A percentile compares a stretch with the other conserved stretches of the same genome.
phyloP scores from a whole-genome alignment of 2,329 filamentous ascomycete genomes.

The Scytalidium lignicola region DNA sequence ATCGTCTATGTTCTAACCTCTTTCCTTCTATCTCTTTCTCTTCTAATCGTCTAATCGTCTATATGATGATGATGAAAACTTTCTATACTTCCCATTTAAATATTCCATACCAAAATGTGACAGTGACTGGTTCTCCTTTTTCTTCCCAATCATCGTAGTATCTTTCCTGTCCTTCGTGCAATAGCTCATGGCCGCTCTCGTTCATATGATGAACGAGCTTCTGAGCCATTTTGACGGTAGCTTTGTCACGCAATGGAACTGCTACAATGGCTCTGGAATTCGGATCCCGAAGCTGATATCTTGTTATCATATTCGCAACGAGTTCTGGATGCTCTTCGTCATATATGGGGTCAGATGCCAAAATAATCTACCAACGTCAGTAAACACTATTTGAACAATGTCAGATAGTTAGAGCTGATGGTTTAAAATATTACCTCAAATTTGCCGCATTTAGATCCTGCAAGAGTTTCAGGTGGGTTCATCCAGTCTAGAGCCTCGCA shows the following conservation, averaged over 20 bases:
- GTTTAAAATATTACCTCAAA: conserved; percentile 41
- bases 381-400: background rate
- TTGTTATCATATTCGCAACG: conserved; percentile 63
- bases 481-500: conserved; percentile 59
- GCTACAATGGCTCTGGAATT: conserved; percentile 70
- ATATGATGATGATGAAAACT: too few relatives aligned
- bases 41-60: too few relatives aligned
- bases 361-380: conserved; percentile 53
- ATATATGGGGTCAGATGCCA: conserved; percentile 85
- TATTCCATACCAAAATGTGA: background rate
- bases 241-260: conserved; percentile 71
- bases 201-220: conserved; percentile 60
- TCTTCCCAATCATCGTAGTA: conserved; percentile 71
- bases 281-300: conserved; percentile 54
- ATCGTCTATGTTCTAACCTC: background rate
- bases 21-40: too few relatives aligned
- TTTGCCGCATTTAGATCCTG: conserved; percentile 37
- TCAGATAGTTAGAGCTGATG: too few relatives aligned
- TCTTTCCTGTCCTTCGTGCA: conserved; percentile 57
- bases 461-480: conserved; percentile 33
- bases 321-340: conserved; percentile 75
- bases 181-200: conserved; percentile 42
- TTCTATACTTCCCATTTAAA: background rate
- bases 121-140: conserved; percentile 34
- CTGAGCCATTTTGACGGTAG: conserved; percentile 55